phyloP scores from a whole-genome alignment of 192 early-diverging fungal species.

The Diversispora eburnea region DNA sequence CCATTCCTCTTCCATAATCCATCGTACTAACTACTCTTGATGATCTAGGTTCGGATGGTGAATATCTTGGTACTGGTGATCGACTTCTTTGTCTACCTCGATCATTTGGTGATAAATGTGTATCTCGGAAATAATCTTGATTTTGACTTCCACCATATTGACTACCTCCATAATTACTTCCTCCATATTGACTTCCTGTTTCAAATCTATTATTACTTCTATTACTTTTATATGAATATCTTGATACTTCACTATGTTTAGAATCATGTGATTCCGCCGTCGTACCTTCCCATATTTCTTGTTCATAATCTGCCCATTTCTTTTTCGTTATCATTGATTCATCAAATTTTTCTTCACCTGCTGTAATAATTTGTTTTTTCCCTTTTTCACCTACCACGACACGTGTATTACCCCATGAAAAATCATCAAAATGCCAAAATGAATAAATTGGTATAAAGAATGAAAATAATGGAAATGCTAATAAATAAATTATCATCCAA shows the following conservation, averaged over 20 bases:
- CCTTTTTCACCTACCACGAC: slow-evolving; percentile 71
- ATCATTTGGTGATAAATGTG: slow-evolving; percentile 18
- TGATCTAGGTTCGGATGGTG: slow-evolving; percentile 6
- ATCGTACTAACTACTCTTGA: slow-evolving; percentile 5
- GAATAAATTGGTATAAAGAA: slow-evolving; percentile 91
- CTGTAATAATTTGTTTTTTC: slow-evolving; percentile 53
- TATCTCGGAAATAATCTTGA: slow-evolving; percentile 31
- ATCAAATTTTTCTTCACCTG: slow-evolving; percentile 80
- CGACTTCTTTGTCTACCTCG: background rate
- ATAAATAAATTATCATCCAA: slow-evolving; percentile 84
- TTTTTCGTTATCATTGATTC: slow-evolving; percentile 80
- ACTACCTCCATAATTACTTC: slow-evolving; percentile 23
- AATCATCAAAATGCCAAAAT: slow-evolving; percentile 99
- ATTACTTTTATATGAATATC: slow-evolving; percentile 35
- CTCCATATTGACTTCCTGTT: slow-evolving; percentile 25
- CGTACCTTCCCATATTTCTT: slow-evolving; percentile 66
- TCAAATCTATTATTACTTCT: background rate
- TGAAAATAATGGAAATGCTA: slow-evolving; percentile 89
- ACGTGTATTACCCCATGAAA: slow-evolving; percentile 97
- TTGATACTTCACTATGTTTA: slow-evolving; percentile 38
- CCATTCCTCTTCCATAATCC: slow-evolving; percentile 7
- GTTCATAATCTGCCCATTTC: slow-evolving; percentile 86
- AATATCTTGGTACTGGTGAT: slow-evolving; percentile 16
- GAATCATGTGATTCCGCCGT: slow-evolving; percentile 51
- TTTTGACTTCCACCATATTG: background rate